phyloP scores from a whole-genome alignment of 495 filamentous ascomycete species.

The Penicillium fimorum region DNA sequence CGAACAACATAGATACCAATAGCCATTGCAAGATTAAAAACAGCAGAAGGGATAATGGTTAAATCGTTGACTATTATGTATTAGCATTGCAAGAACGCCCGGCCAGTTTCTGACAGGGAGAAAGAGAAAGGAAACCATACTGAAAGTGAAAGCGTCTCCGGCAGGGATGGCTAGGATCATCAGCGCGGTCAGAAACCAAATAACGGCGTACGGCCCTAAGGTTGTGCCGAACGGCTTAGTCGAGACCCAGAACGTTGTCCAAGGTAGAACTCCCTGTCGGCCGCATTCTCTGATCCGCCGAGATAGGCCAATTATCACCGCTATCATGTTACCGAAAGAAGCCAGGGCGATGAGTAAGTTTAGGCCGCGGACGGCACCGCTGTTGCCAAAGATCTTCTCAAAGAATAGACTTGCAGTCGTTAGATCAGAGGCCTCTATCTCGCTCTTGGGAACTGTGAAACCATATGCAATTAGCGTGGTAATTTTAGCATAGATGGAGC shows the following conservation, averaged over 20 bases:
- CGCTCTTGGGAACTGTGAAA: not conserved
- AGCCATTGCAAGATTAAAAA: constrained; percentile 45
- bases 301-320: constrained; percentile 50
- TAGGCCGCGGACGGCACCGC: constrained; percentile 41
- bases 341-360: constrained; percentile 53
- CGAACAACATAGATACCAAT: constrained; percentile 49
- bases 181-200: constrained; percentile 49
- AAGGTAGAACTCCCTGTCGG: constrained; percentile 57
- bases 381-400: constrained; percentile 48
- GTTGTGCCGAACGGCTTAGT: constrained; percentile 54
- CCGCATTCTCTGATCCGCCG: constrained; percentile 48
- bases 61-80: constrained; percentile 1
- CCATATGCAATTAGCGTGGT: not conserved
- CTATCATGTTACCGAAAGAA: constrained; percentile 55
- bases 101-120: constrained; percentile 7
- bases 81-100: not conserved
- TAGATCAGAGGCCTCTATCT: not conserved
- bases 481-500: not conserved
- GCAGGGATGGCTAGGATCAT: constrained; percentile 57
- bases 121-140: constrained; percentile 19
- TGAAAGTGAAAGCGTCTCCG: constrained; percentile 58
- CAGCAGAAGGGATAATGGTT: constrained; percentile 37
- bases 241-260: constrained; percentile 51
- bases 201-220: constrained; percentile 48
- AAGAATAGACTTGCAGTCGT: constrained; percentile 26